phyloP scores from a whole-genome alignment of 139 green algal genomes.

The Marvania coccoides region DNA sequence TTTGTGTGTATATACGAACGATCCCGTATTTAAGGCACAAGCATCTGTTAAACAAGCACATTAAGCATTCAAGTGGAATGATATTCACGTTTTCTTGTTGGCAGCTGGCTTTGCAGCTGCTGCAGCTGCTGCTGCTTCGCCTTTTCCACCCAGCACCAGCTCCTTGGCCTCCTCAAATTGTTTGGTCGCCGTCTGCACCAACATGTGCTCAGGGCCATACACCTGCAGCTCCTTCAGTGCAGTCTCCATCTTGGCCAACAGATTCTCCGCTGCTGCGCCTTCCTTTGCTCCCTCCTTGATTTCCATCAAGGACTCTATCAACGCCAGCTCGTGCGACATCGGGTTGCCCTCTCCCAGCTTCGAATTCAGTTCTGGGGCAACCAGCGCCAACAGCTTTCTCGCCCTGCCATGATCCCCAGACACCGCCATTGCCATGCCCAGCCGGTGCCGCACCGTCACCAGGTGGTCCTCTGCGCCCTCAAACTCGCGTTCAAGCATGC shows the following conservation, averaged over 20 bases:
- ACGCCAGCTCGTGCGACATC: conserved; percentile 5
- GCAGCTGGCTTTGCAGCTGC: neutral
- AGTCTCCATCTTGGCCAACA: conserved; percentile 7
- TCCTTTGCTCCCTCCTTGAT: conserved; percentile 5
- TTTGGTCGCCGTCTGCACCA: conserved; percentile 13
- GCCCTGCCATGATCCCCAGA: neutral
- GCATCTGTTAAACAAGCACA: no score
- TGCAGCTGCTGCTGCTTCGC: neutral
- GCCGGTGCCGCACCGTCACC: conserved; percentile 20
- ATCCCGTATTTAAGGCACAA: no score
- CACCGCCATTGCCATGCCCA: conserved; percentile 10
- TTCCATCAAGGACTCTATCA: conserved; percentile 5
- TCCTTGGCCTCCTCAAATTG: conserved; percentile 1
- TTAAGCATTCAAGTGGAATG: no score
- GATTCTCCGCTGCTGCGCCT: neutral
- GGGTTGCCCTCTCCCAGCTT: conserved; percentile 20
- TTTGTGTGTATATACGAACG: no score
- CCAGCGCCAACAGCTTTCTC: conserved; percentile 1
- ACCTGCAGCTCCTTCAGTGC: neutral
- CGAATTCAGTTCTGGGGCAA: conserved; percentile 4
- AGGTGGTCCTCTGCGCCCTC: conserved; percentile 12
- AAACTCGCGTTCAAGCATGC: neutral
- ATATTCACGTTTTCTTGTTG: neutral
- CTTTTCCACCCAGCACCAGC: neutral
- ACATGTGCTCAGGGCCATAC: conserved; percentile 25